Evolutionary conservation across 441 rosid species (phyloP), one percentile per base, ranked within the genome.

Genomic region (Flueggea neowawraea): DNA sequence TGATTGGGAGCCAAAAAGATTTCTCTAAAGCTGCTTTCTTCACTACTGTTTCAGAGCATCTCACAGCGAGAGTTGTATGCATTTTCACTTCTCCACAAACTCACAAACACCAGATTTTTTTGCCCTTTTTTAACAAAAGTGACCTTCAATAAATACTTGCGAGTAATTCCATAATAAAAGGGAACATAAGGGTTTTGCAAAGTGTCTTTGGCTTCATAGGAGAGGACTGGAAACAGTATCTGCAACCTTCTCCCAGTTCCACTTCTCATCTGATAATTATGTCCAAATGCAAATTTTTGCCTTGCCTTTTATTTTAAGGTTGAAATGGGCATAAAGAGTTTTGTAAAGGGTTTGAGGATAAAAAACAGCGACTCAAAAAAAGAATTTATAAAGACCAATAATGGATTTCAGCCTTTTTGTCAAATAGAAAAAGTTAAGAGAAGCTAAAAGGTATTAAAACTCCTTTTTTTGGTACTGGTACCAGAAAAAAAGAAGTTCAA

Each of bases 1-100:
- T 73, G 81, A 76, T 76, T 77, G 85, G 81, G 69, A 76, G 65
- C 85, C 78, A 60, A 62, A 80, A 73, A 71, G 77, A 69, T 72
- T 73, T 55, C 3, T 10, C 15, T 28, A 80, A 82, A 79, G 82
- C 85, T 74, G 75, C 73, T 79, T 78, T 78, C 78, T 69, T 73
- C 52, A 59, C 60, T 58, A 49, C 45, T 61, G 63, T 54, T 65
- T 51, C 79, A 81, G 71, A 72, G 86, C 86, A 81, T 77, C 82
- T 79, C 76, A 57, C 73, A 73, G 64, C 0, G 4, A 17, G 15
- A 64, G 55, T 59, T 69, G 78, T 17, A 66, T 58, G 70, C 64
- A 71, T 62, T 17, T 62, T 68, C 63, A 62, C 31, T 57, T 71
- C 73, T 33, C 67, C 67, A 69, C 66, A 65, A 17, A 53, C 47